A percentile compares a stretch with the other conserved stretches of the same genome.
Conservation (phyloP, 495 filamentous ascomycete genomes). For the Clavariopsis aquatica region DNA sequence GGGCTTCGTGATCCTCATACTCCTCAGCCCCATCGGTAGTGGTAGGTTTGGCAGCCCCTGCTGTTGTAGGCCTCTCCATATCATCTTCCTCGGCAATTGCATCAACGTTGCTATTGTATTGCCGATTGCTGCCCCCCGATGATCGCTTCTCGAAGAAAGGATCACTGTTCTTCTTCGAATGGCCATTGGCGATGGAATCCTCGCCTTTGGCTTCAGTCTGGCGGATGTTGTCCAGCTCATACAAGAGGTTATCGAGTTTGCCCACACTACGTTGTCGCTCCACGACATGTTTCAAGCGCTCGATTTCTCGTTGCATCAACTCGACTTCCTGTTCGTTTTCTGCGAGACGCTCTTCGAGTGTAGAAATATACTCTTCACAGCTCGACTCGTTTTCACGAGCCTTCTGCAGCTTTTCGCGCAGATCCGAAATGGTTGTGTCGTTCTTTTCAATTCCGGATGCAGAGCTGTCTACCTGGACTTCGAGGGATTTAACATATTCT, state of each 20-base stretch:
- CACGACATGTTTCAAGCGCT: constrained; percentile 89
- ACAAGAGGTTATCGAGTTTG: constrained; percentile 86
- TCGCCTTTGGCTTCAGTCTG: constrained; percentile 54
- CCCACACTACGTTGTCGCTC: constrained; percentile 94
- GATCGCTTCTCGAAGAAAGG: constrained; percentile 34
- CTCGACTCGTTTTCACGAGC: constrained; percentile 85
- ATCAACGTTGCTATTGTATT: constrained; percentile 32
- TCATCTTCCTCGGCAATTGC: constrained; percentile 38
- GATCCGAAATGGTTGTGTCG: constrained; percentile 74
- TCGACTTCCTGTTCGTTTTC: constrained; percentile 96
- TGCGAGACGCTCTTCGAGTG: constrained; percentile 90
- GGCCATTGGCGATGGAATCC: constrained; percentile 40
- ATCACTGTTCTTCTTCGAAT: constrained; percentile 40
- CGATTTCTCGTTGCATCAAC: constrained; percentile 93
- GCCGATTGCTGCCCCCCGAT: constrained; percentile 30
- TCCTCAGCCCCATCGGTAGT: constrained; percentile 36
- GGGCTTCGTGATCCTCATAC: constrained; percentile 21
- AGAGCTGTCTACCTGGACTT: constrained; percentile 83
- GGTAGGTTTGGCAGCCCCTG: constrained; percentile 15
- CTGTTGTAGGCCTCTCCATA: constrained; percentile 24
- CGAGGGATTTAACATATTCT: constrained; percentile 86
- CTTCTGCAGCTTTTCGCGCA: constrained; percentile 89
- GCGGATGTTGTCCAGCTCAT: constrained; percentile 83
- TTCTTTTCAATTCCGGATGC: constrained; percentile 93
- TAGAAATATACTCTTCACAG: constrained; percentile 95